Conservation (phyloP, 495 filamentous ascomycete genomes). For the Bacidia rubella region DNA sequence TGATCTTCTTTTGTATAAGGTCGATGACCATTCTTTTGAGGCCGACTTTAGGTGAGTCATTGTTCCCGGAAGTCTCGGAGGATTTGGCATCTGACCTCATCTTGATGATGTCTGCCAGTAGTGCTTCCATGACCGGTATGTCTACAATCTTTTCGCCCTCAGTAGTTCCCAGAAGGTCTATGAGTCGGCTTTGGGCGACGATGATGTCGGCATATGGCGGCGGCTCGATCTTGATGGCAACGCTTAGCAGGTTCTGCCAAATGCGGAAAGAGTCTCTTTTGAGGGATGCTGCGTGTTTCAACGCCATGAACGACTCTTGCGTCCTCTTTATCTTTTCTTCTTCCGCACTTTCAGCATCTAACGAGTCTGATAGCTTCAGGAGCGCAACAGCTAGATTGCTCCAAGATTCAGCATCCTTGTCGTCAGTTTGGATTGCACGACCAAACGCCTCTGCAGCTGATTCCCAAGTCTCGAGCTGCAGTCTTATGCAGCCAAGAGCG, state of each 20-base stretch:
- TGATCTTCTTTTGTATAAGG: conserved; percentile 55
- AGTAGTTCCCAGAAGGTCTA: conserved; percentile 55
- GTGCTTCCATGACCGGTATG: conserved; percentile 48
- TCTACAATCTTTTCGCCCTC: conserved; percentile 71
- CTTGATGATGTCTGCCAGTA: conserved; percentile 54
- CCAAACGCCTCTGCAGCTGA: conserved; percentile 80
- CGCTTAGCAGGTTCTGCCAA: conserved; percentile 87
- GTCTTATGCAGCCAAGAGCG: conserved; percentile 71
- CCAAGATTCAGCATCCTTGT: conserved; percentile 84
- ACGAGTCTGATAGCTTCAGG: conserved; percentile 29
- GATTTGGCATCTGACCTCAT: conserved; percentile 19
- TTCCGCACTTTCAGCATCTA: conserved; percentile 23
- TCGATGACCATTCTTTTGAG: conserved; percentile 45
- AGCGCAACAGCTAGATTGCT: conserved; percentile 84
- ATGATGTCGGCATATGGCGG: conserved; percentile 65
- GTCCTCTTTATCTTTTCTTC: conserved; percentile 26
- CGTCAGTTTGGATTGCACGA: conserved; percentile 65
- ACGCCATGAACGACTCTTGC: conserved; percentile 59
- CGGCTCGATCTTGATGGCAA: conserved; percentile 63
- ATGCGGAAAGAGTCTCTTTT: conserved; percentile 78
- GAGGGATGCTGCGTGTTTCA: conserved; percentile 68
- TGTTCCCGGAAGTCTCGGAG: conserved; percentile 19
- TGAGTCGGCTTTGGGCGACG: conserved; percentile 53
- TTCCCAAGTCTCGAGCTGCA: conserved; percentile 61
- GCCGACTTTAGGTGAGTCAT: conserved; percentile 10